Evolutionary conservation across 345 rosid species (phyloP).

Genomic region (Populus deltoides): DNA sequence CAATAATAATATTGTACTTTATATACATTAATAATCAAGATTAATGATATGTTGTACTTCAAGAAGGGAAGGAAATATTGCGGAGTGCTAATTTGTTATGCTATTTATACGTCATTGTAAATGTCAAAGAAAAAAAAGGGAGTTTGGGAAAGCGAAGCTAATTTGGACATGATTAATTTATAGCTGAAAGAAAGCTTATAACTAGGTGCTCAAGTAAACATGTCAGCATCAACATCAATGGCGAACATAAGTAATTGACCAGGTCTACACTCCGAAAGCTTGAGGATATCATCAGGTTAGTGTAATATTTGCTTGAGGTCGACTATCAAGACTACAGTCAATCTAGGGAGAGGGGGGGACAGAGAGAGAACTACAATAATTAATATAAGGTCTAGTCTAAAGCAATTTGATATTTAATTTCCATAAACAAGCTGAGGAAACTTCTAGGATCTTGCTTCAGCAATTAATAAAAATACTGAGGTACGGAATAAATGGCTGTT

Average conservation of each 20-base stretch:
- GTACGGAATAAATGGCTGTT: constrained; percentile 31
- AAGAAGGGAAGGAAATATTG: not conserved
- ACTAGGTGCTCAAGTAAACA: not conserved
- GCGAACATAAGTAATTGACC: constrained; percentile 16
- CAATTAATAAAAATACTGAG: not conserved
- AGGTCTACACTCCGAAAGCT: constrained; percentile 21
- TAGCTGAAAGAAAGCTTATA: not conserved
- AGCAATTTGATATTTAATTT: constrained; percentile 16
- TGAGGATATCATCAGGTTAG: constrained; percentile 3
- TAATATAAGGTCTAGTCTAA: constrained; percentile 17
- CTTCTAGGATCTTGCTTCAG: constrained; percentile 17
- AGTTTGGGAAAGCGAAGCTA: not conserved
- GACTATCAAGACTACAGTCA: constrained; percentile 25
- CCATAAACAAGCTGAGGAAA: constrained; percentile 9
- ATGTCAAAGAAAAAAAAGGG: not conserved
- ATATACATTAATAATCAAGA: no score
- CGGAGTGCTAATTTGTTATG: not conserved
- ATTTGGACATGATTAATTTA: not conserved
- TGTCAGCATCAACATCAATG: not conserved
- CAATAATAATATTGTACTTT: no score
- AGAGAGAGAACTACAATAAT: not conserved
- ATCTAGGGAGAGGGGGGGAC: constrained; percentile 6
- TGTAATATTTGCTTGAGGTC: constrained; percentile 8
- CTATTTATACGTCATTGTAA: not conserved
- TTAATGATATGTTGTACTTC: no score